Percentiles rank a stretch among this genome's conserved stretches.
Evolutionary conservation across 331 rosid genomes (phyloP).

Genomic region (Acacia concinna): DNA sequence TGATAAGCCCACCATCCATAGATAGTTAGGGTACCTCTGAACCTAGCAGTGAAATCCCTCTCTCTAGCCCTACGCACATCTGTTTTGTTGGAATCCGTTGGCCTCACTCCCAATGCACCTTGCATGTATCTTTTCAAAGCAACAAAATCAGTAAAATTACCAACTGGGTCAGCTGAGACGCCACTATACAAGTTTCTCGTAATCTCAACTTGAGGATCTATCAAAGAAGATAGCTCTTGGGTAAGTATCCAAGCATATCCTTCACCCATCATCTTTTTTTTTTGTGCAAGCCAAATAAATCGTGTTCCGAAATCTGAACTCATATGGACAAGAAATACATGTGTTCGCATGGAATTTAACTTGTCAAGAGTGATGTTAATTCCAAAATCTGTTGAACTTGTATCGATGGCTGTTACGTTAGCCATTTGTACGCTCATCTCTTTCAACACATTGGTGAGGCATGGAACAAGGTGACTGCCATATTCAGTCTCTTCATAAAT

Average conservation of each 20-base stretch:
- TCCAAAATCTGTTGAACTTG: neutral
- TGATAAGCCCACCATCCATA: neutral
- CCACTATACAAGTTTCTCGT: no score
- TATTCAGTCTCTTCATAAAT: slow-evolving; percentile 42
- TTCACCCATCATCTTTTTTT: neutral
- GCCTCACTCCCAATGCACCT: neutral
- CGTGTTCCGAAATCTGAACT: neutral
- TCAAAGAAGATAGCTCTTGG: neutral
- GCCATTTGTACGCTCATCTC: slow-evolving; percentile 7
- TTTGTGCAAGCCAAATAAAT: neutral
- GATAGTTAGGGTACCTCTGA: neutral
- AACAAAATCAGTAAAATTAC: no score
- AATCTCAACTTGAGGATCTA: neutral
- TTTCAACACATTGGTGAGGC: slow-evolving; percentile 13
- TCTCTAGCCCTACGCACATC: neutral
- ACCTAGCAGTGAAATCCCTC: accelerated
- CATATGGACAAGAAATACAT: neutral
- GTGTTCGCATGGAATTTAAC: neutral
- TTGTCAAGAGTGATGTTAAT: neutral
- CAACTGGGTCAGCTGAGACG: no score
- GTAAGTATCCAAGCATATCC: neutral
- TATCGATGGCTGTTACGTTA: slow-evolving; percentile 15
- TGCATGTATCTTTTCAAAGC: neutral
- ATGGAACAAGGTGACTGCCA: slow-evolving; percentile 30
- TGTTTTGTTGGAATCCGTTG: neutral